Evolutionary conservation across 2,329 filamentous ascomycete species (phyloP).

Genomic region (Thyridium curvatum): DNA sequence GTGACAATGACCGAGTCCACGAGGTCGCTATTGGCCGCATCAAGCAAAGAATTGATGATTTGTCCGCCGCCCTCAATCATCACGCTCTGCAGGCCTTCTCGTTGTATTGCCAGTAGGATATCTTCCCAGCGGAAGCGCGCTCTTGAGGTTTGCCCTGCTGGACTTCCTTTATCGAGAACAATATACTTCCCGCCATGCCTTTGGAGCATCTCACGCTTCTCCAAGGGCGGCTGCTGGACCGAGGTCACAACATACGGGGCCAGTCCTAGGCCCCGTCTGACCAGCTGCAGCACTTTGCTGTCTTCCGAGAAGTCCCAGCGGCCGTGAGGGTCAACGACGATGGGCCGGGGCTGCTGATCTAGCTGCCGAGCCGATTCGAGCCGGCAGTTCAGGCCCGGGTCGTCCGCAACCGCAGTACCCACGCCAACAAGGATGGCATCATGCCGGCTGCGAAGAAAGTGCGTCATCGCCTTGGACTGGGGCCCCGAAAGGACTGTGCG

Average conservation of each 20-base stretch:
- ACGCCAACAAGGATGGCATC: constrained; percentile 81
- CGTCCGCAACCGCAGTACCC: constrained; percentile 76
- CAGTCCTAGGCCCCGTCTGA: constrained; percentile 57
- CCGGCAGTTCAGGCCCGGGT: constrained; percentile 81
- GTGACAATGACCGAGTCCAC: constrained; percentile 76
- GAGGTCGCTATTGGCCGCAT: constrained; percentile 50
- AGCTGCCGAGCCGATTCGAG: constrained; percentile 47
- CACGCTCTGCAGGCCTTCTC: constrained; percentile 63
- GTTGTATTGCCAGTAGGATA: constrained; percentile 52
- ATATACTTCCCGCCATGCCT: constrained; percentile 48
- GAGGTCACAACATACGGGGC: constrained; percentile 68
- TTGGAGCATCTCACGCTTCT: constrained; percentile 34
- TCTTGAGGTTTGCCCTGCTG: constrained; percentile 22
- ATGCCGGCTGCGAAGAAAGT: constrained; percentile 77
- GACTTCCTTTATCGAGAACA: constrained; percentile 16
- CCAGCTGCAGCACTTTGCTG: constrained; percentile 61
- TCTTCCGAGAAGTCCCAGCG: constrained; percentile 59
- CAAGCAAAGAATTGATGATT: constrained; percentile 78
- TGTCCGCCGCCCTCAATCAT: constrained; percentile 88
- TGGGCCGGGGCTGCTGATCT: constrained; percentile 63
- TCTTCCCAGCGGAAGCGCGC: constrained; percentile 55
- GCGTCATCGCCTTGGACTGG: constrained; percentile 85
- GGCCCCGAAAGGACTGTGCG: constrained; percentile 79
- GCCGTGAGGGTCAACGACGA: constrained; percentile 74
- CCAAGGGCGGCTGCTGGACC: constrained; percentile 33